phyloP scores from a whole-genome alignment of 2,329 filamentous ascomycete genomes.

The Trichoderma gracile region DNA sequence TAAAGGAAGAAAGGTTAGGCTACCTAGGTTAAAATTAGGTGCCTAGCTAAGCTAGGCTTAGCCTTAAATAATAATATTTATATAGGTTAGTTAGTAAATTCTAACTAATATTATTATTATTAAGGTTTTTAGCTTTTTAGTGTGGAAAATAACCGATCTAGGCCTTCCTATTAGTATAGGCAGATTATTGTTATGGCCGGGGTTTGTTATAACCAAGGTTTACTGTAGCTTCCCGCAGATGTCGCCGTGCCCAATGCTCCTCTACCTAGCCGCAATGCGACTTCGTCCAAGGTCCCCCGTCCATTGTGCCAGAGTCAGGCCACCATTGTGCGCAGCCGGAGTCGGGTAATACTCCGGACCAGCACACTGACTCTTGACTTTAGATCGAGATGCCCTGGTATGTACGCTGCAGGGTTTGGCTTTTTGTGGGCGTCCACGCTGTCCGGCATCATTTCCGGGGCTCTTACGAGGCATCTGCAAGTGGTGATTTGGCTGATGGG shows the following conservation, averaged over 20 bases:
- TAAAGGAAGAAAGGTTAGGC: too few species aligned
- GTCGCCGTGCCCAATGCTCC: conserved; percentile 4
- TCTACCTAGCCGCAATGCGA: background rate
- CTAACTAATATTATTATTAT: too few species aligned
- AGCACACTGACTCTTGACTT: background rate
- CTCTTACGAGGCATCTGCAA: background rate
- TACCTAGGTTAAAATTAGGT: too few species aligned
- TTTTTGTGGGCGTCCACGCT: background rate
- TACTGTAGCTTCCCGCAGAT: background rate
- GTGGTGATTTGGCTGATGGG: too few species aligned
- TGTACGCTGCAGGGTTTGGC: background rate
- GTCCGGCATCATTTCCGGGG: conserved; percentile 5
- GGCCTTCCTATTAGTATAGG: too few species aligned
- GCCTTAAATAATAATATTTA: too few species aligned
- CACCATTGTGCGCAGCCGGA: conserved; percentile 2
- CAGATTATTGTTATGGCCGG: too few species aligned
- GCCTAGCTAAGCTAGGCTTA: too few species aligned
- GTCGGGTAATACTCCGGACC: conserved; percentile 4
- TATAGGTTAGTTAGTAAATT: too few species aligned
- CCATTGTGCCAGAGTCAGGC: conserved; percentile 4
- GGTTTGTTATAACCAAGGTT: background rate
- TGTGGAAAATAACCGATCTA: too few species aligned
- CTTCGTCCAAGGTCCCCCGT: background rate
- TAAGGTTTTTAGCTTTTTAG: too few species aligned
- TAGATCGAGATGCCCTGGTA: background rate